Conservation (phyloP, 345 rosid species). For the Hibiscus mutabilis region DNA sequence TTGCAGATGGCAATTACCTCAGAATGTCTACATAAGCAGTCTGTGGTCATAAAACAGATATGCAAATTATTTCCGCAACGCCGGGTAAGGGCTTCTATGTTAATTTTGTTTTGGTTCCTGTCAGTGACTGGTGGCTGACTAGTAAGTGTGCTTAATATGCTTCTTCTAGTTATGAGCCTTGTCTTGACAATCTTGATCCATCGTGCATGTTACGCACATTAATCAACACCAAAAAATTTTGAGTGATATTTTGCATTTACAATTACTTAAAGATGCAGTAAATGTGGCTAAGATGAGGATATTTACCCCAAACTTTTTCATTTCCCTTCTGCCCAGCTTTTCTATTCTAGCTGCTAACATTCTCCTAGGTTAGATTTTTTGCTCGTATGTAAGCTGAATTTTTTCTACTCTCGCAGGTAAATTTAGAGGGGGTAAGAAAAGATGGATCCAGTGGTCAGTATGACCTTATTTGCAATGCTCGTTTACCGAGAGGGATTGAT, state of each 20-base stretch:
- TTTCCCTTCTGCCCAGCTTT: background rate
- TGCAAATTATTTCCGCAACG: conserved; percentile 87
- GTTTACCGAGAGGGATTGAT: conserved; percentile 87
- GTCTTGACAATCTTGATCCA: conserved; percentile 1
- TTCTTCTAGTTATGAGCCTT: background rate
- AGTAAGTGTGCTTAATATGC: background rate
- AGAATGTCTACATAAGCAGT: conserved; percentile 85
- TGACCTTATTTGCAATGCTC: conserved; percentile 74
- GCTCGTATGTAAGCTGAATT: conserved; percentile 3
- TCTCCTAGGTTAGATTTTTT: conserved; percentile 9
- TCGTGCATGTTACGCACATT: background rate
- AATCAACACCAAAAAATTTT: background rate
- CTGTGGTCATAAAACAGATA: conserved; percentile 76
- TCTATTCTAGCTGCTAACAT: background rate
- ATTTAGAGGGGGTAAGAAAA: conserved; percentile 48
- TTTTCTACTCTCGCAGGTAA: conserved; percentile 36
- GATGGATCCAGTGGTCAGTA: conserved; percentile 51
- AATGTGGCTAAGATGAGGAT: background rate
- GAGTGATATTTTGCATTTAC: background rate
- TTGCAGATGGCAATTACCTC: conserved; percentile 86
- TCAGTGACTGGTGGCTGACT: background rate
- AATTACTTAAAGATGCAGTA: background rate
- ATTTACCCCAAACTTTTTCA: background rate
- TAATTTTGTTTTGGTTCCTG: conserved; percentile 7
- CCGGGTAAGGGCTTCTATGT: conserved; percentile 39